Percentiles rank a stretch among this genome's conserved stretches.
Conservation (phyloP, 176 grass and related monocot genomes). For the Rhipidocladum racemiflorum region DNA sequence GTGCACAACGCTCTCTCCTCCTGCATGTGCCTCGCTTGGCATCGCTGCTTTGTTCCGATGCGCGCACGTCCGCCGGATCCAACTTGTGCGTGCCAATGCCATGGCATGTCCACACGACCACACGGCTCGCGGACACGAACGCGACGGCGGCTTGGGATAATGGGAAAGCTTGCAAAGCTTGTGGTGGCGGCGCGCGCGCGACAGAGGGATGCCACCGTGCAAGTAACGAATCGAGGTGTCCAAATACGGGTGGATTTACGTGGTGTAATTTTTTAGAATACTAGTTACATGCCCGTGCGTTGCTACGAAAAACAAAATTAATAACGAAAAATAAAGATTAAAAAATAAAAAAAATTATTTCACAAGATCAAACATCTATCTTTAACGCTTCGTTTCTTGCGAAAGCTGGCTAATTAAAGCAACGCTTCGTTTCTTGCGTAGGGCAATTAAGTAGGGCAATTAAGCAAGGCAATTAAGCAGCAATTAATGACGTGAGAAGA, state of each 20-base stretch:
- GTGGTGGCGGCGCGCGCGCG: neutral
- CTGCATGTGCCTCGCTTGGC: neutral
- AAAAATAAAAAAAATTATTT: too few species aligned
- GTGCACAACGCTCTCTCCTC: neutral
- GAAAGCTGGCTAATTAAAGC: too few species aligned
- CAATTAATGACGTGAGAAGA: too few species aligned
- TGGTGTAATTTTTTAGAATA: too few species aligned
- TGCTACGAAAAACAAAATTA: too few species aligned
- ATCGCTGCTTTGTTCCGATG: neutral
- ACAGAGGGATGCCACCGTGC: neutral
- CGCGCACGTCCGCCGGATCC: neutral
- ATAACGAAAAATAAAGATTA: too few species aligned
- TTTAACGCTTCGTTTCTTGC: too few species aligned
- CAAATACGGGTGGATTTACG: neutral
- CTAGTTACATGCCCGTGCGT: too few species aligned
- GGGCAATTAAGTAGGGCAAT: too few species aligned
- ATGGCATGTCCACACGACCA: neutral
- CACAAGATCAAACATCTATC: too few species aligned
- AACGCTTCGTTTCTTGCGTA: too few species aligned
- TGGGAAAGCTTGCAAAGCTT: neutral
- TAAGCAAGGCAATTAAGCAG: too few species aligned
- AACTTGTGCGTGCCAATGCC: neutral
- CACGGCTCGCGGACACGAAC: neutral
- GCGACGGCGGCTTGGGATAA: neutral
- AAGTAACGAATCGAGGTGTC: neutral